Base-by-base conservation (phyloP, 1,139 yeast species). In the Zygoascus hellenicus region DNA sequence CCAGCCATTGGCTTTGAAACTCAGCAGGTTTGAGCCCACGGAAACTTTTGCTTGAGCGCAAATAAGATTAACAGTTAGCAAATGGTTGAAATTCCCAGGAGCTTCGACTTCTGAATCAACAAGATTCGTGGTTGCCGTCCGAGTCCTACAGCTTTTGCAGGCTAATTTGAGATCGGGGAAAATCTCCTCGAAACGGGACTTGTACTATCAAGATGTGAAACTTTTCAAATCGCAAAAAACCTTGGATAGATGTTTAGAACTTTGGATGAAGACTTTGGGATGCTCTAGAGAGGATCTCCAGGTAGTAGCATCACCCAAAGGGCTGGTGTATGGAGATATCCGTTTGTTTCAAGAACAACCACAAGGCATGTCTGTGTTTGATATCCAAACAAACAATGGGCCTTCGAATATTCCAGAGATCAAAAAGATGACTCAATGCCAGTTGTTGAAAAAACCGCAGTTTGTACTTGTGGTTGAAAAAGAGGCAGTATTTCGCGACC, bases 141-240 rank as follows among this genome's bases (percentile, higher is more conserved):
- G 54, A 17, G 35, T 58, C 9, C 37, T 58, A 36, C 43, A 48
- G 5, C 38, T 58, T 5, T 51, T 59, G 26, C 38, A 39, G n/a
- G 44, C 34, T 3, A 48, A 51, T 16, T 39, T 59, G 9, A 38
- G 40, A 7, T 15, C 45, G 2, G 43, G 42, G 11, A 47, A 49
- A 33, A 43, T 57, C 2, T 53, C 58, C 9, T 81, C 90, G 0
- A 72, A 74, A 49, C 65, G 95, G 51, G 90, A 84, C 55, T 52
- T 85, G 0, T 85, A 71, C 63, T 85, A 85, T 60, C 75, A 74
- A 49, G 83, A 83, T 58, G 86, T 81, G 0, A 67, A 64, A 6
- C 58, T 83, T 5, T 85, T 81, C 60, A 59, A 63, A 32, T 59
- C 59, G 1, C 92, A 84, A 58, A 15, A 53, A 0, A 60, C 53